A percentile compares a stretch with the other conserved stretches of the same genome.
Conservation (phyloP, 768 basidiomycete species). For the Calvatia gigantea region DNA sequence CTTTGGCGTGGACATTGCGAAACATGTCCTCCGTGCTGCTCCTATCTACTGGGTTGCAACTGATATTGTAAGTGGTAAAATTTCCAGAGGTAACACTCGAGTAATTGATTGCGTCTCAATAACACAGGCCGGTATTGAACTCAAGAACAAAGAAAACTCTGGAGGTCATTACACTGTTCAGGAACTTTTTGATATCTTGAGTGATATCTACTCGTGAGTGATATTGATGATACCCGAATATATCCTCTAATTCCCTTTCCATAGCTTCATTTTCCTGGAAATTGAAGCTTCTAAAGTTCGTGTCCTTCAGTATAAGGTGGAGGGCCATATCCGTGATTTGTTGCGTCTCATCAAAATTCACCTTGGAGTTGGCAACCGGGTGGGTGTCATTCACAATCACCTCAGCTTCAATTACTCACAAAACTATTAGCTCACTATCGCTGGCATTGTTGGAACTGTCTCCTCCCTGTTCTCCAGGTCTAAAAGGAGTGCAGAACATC, state of each 20-base stretch:
- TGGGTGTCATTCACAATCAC: slow-evolving; percentile 21
- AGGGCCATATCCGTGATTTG: slow-evolving; percentile 50
- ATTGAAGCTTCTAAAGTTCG: slow-evolving; percentile 57
- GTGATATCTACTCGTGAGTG: slow-evolving; percentile 68
- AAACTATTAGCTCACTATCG: slow-evolving; percentile 28
- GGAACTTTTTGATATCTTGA: slow-evolving; percentile 60
- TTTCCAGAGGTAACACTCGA: not conserved
- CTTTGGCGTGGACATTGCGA: slow-evolving; percentile 60
- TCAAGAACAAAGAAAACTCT: slow-evolving; percentile 53
- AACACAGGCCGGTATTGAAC: slow-evolving; percentile 63
- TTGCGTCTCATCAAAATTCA: slow-evolving; percentile 52
- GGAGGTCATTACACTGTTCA: slow-evolving; percentile 60
- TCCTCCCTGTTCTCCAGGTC: slow-evolving; percentile 42
- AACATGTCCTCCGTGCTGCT: slow-evolving; percentile 60
- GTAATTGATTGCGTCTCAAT: slow-evolving; percentile 3
- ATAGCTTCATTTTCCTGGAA: slow-evolving; percentile 75
- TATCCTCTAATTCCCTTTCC: not conserved
- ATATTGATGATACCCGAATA: too few species aligned
- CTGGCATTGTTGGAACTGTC: slow-evolving; percentile 42
- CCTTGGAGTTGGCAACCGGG: slow-evolving; percentile 41
- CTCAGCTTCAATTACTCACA: not conserved
- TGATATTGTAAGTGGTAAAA: slow-evolving; percentile 52
- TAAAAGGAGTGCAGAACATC: slow-evolving; percentile 39
- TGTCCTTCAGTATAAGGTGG: slow-evolving; percentile 49
- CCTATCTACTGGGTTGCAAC: slow-evolving; percentile 69